Base-by-base conservation (phyloP, 2,329 filamentous ascomycete genomes). In the Chaetomium sp. region DNA sequence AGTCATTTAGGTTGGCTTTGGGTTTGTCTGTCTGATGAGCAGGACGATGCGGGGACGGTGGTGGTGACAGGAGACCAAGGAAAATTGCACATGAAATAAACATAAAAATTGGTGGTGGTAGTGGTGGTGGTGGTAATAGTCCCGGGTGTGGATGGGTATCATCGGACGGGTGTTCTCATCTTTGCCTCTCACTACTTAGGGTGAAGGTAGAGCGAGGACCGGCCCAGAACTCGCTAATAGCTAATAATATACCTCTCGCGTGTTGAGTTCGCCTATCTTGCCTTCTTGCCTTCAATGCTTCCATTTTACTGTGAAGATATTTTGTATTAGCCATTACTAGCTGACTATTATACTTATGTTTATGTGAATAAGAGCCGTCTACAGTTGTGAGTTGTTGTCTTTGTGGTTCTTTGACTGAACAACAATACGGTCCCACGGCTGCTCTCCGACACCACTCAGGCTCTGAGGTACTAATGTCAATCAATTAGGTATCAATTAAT, bases 191-290 rank as follows among this genome's bases (percentile, higher is more conserved):
- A 33, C 49, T 52, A 59, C 43, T 44, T 56, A 56, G 53, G 59
- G 52, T 37, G 57, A 40, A 41, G 45, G 44, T 49, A 7, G 10
- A 42, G 56, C 48, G 37, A 45, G 35, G 49, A 40, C 51, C 40
- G 50, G 50, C 54, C 55, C 40, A 54, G n/a, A 51, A 55, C 54
- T 67, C 56, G 55, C 55, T 68, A 68, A 68, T 68, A 68, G 60
- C 61, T 67, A 68, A 67, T 68, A 67, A 64, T 66, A 64, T 63
- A 63, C 62, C 64, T 66, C 64, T 62, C 64, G 64, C 61, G 61
- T 66, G 66, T 64, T 63, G 63, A 65, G 58, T 65, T 65, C 62
- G 61, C 56, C 55, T 52, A n/a, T 46, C 34, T 42, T 11, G 8
- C 11, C 48, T 14, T 44, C n/a, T 32, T 35, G 14, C n/a, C 11